Evolutionary conservation across 768 basidiomycete genomes (phyloP).

Genomic region (Trametes punicea): DNA sequence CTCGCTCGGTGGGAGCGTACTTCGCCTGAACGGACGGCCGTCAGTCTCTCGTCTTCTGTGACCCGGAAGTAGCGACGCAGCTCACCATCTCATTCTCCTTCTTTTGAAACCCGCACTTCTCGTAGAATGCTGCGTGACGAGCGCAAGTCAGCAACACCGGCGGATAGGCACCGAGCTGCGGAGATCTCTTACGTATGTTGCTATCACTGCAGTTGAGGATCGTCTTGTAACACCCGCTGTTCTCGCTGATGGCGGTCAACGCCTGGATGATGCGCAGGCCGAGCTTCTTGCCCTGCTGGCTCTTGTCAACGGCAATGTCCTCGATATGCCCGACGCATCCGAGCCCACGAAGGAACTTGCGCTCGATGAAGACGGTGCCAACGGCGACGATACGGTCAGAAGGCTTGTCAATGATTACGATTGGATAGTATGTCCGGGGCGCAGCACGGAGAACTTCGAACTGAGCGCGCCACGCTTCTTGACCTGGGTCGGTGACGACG

Average conservation of each 20-base stretch:
- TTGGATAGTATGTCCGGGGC: conserved; percentile 69
- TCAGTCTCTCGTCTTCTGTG: not conserved
- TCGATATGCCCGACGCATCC: conserved; percentile 94
- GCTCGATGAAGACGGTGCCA: conserved; percentile 85
- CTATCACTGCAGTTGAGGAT: conserved; percentile 91
- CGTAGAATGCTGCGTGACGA: conserved; percentile 75
- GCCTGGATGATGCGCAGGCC: conserved; percentile 86
- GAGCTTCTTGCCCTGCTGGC: conserved; percentile 87
- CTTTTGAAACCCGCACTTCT: conserved; percentile 90
- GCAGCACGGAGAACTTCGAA: conserved; percentile 56
- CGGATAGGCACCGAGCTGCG: not conserved
- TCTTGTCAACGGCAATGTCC: conserved; percentile 91
- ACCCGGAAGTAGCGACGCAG: conserved; percentile 3
- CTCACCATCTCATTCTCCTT: conserved; percentile 93
- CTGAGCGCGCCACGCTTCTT: conserved; percentile 64
- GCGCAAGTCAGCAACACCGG: not conserved
- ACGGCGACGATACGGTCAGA: conserved; percentile 80
- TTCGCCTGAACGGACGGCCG: conserved; percentile 42
- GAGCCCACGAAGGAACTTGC: conserved; percentile 88
- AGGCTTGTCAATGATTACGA: conserved; percentile 77
- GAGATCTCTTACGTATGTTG: conserved; percentile 76
- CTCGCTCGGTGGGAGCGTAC: conserved; percentile 46
- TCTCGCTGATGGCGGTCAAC: conserved; percentile 80
- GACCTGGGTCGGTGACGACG: conserved; percentile 62
- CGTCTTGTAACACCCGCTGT: conserved; percentile 87